Percentiles rank a stretch among this genome's conserved stretches.
phyloP scores from a whole-genome alignment of 208 protist genomes.

The Trypanosoma lewisi region DNA sequence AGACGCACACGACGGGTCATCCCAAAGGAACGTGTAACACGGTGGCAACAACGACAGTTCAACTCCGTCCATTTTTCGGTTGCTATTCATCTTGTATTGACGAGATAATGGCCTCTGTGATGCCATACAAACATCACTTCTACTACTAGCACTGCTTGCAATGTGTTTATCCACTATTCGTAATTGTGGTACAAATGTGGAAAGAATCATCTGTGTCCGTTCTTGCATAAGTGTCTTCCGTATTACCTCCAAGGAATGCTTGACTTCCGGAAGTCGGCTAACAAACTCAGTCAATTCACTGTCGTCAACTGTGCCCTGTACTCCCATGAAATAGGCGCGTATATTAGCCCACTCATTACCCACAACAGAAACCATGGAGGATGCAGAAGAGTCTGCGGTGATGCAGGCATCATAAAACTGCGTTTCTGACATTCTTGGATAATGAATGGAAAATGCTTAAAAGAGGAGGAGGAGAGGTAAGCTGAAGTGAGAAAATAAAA shows the following conservation, averaged over 20 bases:
- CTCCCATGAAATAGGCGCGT: constrained; percentile 49
- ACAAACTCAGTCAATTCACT: constrained; percentile 24
- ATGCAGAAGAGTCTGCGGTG: neutral
- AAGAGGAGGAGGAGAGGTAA: no score
- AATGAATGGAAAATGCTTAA: no score
- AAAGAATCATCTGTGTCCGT: constrained; percentile 2
- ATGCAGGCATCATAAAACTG: neutral
- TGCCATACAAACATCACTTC: constrained; percentile 6
- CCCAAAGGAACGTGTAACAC: constrained; percentile 56
- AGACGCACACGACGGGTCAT: constrained; percentile 4
- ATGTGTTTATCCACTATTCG: neutral
- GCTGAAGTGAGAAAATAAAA: no score
- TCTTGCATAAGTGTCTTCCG: constrained; percentile 43
- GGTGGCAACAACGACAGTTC: constrained; percentile 33
- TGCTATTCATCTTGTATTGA: neutral
- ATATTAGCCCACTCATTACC: constrained; percentile 47
- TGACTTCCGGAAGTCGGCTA: constrained; percentile 31
- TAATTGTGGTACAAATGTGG: neutral
- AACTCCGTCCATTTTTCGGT: neutral
- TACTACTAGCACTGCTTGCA: constrained; percentile 8
- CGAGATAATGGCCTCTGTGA: neutral
- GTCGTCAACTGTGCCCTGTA: constrained; percentile 41
- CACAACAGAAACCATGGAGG: constrained; percentile 19
- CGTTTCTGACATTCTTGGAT: constrained; percentile 3
- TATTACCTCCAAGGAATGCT: constrained; percentile 36